Percentiles rank a stretch among this genome's conserved stretches.
phyloP scores from a whole-genome alignment of 768 basidiomycete genomes.

The Termitomyces sp. region DNA sequence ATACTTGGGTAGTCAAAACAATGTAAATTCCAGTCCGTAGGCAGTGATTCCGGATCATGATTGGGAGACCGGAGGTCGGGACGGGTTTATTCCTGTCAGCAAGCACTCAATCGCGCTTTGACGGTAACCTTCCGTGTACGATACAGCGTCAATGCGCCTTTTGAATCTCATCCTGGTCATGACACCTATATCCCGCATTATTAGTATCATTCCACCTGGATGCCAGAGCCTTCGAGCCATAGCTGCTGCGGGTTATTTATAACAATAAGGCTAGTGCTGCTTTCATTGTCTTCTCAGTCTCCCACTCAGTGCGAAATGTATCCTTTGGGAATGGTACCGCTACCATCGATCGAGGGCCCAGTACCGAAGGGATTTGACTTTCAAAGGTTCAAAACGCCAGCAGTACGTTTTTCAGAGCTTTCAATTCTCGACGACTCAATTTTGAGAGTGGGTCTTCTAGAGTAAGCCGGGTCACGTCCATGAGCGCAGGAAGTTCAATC shows the following conservation, averaged over 20 bases:
- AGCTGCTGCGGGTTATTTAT: neutral
- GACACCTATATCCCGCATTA: neutral
- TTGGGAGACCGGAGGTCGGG: too few species aligned
- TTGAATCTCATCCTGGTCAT: neutral
- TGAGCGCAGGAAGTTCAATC: slow-evolving; percentile 13
- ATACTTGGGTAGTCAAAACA: too few species aligned
- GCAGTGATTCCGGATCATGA: too few species aligned
- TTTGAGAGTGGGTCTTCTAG: neutral
- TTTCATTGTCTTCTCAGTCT: slow-evolving; percentile 5
- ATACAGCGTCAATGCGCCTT: neutral
- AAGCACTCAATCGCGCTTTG: too few species aligned
- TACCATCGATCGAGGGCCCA: neutral
- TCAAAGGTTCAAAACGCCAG: neutral
- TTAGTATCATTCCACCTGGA: neutral
- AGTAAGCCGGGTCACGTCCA: slow-evolving; percentile 8
- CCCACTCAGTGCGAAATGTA: neutral
- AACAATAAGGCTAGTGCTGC: slow-evolving; percentile 11
- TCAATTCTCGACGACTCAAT: neutral
- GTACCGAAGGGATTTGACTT: neutral
- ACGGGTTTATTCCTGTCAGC: too few species aligned
- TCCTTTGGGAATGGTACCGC: neutral
- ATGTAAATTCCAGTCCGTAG: too few species aligned
- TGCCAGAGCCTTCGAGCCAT: neutral
- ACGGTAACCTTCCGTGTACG: too few species aligned
- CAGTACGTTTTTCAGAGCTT: neutral